Conservation (phyloP, 768 basidiomycete species). For the Trametes cingulata region DNA sequence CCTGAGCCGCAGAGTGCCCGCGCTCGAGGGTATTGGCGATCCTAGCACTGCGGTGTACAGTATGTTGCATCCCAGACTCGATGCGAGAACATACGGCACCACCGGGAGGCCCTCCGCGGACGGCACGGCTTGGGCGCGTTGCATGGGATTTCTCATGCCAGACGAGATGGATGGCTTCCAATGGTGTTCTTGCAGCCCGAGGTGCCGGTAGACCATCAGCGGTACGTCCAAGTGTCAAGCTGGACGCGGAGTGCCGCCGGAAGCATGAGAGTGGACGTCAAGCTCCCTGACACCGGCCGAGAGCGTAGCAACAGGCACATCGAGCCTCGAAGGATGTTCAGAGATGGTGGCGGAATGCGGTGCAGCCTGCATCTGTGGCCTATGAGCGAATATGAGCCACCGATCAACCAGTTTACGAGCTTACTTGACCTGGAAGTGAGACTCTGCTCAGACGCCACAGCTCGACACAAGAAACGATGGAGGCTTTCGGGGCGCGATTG, state of each 20-base stretch:
- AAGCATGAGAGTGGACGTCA: slow-evolving; percentile 4
- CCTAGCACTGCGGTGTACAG: too few species aligned
- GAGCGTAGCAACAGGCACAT: background rate
- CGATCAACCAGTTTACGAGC: too few species aligned
- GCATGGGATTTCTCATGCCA: background rate
- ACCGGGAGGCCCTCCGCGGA: too few species aligned
- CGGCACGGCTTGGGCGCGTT: background rate
- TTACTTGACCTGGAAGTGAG: too few species aligned
- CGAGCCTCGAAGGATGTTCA: background rate
- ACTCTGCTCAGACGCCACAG: too few species aligned
- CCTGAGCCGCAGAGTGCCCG: too few species aligned
- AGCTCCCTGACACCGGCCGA: background rate
- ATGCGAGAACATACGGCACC: too few species aligned
- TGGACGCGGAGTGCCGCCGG: background rate
- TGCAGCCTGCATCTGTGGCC: background rate
- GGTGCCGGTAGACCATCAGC: background rate
- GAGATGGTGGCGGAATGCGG: background rate
- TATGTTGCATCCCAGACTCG: too few species aligned
- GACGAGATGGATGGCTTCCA: too few species aligned
- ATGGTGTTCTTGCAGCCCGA: background rate
- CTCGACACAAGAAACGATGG: too few species aligned
- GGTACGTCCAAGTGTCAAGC: background rate
- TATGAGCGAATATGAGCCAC: background rate
- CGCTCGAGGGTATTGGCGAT: too few species aligned
- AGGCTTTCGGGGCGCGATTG: too few species aligned